Evolutionary conservation across 352 stramenopile species (phyloP), one percentile per base, ranked within the genome.

Genomic region (Phytophthora agathidicida): DNA sequence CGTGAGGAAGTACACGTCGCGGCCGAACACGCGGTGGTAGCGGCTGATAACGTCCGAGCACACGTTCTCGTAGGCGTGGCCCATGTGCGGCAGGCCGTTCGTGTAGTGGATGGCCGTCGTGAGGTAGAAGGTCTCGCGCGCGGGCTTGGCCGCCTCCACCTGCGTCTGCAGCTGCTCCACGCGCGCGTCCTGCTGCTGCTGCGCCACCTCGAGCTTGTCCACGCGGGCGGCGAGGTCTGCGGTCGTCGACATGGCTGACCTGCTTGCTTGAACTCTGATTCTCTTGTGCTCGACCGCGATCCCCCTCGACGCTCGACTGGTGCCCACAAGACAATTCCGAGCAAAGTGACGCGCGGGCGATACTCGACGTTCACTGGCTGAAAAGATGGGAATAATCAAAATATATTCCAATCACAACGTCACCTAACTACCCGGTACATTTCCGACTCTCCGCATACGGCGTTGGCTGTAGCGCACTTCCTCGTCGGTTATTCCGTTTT

Each of bases 41-140:
- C 98, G 88, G 32, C 82, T 84, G 62, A 99, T 94, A n/a, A 98
- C 94, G 78, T 99, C 98, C 11, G 96, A 76, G 32, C 95, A 97
- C 33, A 98, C 84, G 44, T 96, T 98, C 77, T 99, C 97, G 83
- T 99, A 99, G 7, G 98, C 98, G 74, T 99, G 97, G 31, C 98
- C 98, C 84, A 99, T 99, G 79, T 99, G 97, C 51, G 97, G 93
- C 46, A 73, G 41, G 3, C 88, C 88, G 54, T 99, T 99, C 41
- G 97, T 98, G 83, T 99, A 99, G 78, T 99, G 98, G 80, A 99
- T 99, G 44, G 97, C 97, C 26, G 97, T 99, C 54, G 97, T 99
- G 44, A 99, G 74, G 82, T 99, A 99, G 75, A 98, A 99, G 4
- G 71, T 80, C 68, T 93, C 81, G 23, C 63, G 65, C 44, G 74